Percentiles rank a stretch among this genome's conserved stretches.
These are phyloP conservation scores for Rhodotorula sp. DNA, from an alignment of 1,284 basidiomycete species.

Conservation along the genomic window DNA sequence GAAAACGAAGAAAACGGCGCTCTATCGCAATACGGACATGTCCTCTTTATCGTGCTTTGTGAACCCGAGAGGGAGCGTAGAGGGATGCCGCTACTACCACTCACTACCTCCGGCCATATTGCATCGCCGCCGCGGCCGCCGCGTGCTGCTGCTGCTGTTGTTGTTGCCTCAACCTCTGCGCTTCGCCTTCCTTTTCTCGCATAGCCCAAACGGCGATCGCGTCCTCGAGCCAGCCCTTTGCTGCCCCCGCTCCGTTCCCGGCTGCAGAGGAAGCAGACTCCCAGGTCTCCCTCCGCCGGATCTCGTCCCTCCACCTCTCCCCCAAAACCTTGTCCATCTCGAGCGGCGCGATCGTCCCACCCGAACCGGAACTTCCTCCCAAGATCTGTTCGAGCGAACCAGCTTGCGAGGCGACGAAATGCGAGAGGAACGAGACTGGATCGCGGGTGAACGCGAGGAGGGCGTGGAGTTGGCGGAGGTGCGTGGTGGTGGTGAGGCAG, in stretches of 20 bases:
- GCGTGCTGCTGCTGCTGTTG: not conserved
- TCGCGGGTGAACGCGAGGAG: slow-evolving; percentile 77
- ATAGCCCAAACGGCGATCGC: slow-evolving; percentile 27
- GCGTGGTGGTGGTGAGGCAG: slow-evolving; percentile 10
- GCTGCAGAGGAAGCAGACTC: too few relatives aligned
- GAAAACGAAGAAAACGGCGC: too few relatives aligned
- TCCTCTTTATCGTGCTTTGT: too few relatives aligned
- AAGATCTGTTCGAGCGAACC: slow-evolving; percentile 84
- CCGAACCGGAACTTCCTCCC: not conserved
- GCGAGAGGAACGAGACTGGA: slow-evolving; percentile 78
- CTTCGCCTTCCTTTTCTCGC: slow-evolving; percentile 13
- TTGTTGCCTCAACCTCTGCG: not conserved
- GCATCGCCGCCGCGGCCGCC: not conserved
- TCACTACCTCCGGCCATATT: slow-evolving; percentile 7
- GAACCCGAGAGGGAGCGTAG: too few relatives aligned
- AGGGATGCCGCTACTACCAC: not conserved
- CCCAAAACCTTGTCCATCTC: not conserved
- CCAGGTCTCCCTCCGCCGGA: slow-evolving; percentile 7
- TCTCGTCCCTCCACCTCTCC: slow-evolving; percentile 26
- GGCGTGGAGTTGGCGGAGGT: slow-evolving; percentile 74
- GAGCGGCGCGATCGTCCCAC: not conserved
- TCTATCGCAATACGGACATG: not conserved
- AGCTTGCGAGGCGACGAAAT: slow-evolving; percentile 87
- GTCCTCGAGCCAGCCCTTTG: slow-evolving; percentile 26
- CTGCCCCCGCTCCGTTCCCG: too few relatives aligned